A percentile compares a stretch with the other conserved stretches of the same genome.
Conservation (phyloP, 805 yeast genomes). For the Candida berthetii region DNA sequence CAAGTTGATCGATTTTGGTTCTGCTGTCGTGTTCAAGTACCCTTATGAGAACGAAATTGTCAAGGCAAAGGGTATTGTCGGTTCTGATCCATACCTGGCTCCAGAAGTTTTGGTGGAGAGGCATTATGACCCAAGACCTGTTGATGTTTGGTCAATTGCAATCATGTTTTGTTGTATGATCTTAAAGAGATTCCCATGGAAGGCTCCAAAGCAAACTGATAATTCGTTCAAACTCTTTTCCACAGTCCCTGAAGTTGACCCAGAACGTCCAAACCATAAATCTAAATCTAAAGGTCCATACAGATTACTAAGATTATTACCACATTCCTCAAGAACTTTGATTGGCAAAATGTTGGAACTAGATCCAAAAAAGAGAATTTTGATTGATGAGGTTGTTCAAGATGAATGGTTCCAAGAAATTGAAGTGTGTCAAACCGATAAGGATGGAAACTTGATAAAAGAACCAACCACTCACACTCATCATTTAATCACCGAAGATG, state of each 20-base stretch:
- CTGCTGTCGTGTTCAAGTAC: constrained; percentile 77
- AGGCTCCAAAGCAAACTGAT: constrained; percentile 75
- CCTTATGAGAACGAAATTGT: constrained; percentile 52
- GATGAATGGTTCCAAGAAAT: constrained; percentile 58
- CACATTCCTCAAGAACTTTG: constrained; percentile 55
- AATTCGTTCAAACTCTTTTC: constrained; percentile 67
- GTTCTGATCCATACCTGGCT: constrained; percentile 93
- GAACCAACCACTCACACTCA: constrained; percentile 45
- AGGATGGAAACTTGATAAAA: constrained; percentile 16
- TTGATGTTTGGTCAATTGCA: constrained; percentile 92
- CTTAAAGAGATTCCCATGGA: constrained; percentile 90
- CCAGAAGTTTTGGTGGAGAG: constrained; percentile 71
- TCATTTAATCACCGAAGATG: constrained; percentile 65
- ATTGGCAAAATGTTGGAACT: constrained; percentile 61
- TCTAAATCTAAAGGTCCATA: constrained; percentile 61
- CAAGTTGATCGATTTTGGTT: constrained; percentile 90
- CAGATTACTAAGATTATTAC: constrained; percentile 65
- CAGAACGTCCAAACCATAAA: constrained; percentile 23
- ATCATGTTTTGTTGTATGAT: constrained; percentile 90
- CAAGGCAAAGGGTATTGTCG: constrained; percentile 80
- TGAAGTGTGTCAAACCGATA: constrained; percentile 39
- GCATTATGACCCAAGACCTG: constrained; percentile 77
- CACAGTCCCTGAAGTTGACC: constrained; percentile 27
- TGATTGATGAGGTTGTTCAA: constrained; percentile 45
- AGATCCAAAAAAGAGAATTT: constrained; percentile 50